Evolutionary conservation across 306 rosid species (phyloP).

Genomic region (Dalbergia oliveri): DNA sequence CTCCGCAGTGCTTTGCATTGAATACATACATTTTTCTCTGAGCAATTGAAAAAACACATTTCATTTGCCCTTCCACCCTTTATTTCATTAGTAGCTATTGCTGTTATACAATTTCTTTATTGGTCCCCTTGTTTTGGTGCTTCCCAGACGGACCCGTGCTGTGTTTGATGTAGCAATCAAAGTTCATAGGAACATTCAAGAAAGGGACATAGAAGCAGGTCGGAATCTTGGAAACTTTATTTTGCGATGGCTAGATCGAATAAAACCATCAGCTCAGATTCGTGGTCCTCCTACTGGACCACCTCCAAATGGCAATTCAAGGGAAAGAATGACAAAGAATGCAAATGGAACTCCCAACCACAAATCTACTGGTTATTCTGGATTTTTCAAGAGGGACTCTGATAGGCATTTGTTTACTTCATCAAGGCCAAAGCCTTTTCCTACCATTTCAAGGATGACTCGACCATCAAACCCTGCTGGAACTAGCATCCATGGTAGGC

Average conservation of each 20-base stretch:
- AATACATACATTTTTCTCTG: background rate
- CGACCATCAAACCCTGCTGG: conserved; percentile 66
- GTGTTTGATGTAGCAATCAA: conserved; percentile 72
- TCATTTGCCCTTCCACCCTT: background rate
- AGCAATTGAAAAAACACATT: conserved; percentile 10
- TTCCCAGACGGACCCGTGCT: conserved; percentile 75
- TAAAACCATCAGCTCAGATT: conserved; percentile 89
- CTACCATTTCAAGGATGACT: conserved; percentile 69
- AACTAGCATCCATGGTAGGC: conserved; percentile 64
- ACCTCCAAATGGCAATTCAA: conserved; percentile 42
- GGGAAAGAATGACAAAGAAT: conserved; percentile 49
- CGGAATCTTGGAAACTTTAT: conserved; percentile 84
- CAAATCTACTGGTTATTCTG: conserved; percentile 56
- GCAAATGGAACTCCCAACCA: conserved; percentile 45
- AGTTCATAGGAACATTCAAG: conserved; percentile 79
- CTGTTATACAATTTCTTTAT: background rate
- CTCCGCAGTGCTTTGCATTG: background rate
- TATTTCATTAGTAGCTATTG: conserved; percentile 10
- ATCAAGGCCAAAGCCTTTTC: conserved; percentile 57
- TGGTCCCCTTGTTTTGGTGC: conserved; percentile 38
- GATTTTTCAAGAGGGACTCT: conserved; percentile 56
- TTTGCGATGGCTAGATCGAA: conserved; percentile 72
- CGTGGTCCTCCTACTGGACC: conserved; percentile 53
- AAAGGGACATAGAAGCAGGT: conserved; percentile 89
- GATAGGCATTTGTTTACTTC: conserved; percentile 71